These are phyloP conservation scores for Rasamsonia emersonii DNA, from an alignment of 2,329 filamentous ascomycete species.

Conservation along the genomic window DNA sequence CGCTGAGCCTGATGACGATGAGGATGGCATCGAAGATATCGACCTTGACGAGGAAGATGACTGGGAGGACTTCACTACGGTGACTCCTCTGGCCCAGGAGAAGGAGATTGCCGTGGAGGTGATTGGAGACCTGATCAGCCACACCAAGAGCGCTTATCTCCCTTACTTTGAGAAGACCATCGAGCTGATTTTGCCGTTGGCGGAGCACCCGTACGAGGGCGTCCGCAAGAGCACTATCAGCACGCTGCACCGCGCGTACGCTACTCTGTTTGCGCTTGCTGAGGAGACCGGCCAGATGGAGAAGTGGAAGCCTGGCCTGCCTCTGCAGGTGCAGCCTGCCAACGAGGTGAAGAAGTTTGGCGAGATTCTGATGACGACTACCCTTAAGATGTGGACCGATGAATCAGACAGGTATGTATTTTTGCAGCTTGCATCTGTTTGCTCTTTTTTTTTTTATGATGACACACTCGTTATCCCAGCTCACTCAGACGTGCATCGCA, in stretches of 20 bases:
- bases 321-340: conserved; percentile 69
- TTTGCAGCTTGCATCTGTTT: conserved; percentile 5
- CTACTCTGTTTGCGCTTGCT: conserved; percentile 79
- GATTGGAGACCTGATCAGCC: conserved; percentile 81
- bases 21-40: conserved; percentile 54
- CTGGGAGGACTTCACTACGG: conserved; percentile 73
- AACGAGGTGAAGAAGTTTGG: conserved; percentile 75
- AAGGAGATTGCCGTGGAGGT: conserved; percentile 97
- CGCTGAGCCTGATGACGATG: conserved; percentile 55
- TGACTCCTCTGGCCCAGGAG: conserved; percentile 84
- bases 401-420: conserved; percentile 83
- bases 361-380: conserved; percentile 74
- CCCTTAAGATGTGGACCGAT: conserved; percentile 76
- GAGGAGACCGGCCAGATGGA: conserved; percentile 66
- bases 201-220: conserved; percentile 85
- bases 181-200: conserved; percentile 67
- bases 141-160: conserved; percentile 71
- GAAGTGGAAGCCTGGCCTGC: conserved; percentile 86
- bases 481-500: conserved; percentile 91
- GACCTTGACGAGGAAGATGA: conserved; percentile 73
- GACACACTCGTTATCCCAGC: conserved; percentile 96
- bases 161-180: conserved; percentile 86
- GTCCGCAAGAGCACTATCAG: conserved; percentile 86
- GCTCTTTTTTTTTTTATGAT: conserved; percentile 53
- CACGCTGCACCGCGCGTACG: conserved; percentile 88